Evolutionary conservation across 805 yeast species (phyloP), one percentile per base, ranked within the genome.

Genomic region (Candida hungchunana): DNA sequence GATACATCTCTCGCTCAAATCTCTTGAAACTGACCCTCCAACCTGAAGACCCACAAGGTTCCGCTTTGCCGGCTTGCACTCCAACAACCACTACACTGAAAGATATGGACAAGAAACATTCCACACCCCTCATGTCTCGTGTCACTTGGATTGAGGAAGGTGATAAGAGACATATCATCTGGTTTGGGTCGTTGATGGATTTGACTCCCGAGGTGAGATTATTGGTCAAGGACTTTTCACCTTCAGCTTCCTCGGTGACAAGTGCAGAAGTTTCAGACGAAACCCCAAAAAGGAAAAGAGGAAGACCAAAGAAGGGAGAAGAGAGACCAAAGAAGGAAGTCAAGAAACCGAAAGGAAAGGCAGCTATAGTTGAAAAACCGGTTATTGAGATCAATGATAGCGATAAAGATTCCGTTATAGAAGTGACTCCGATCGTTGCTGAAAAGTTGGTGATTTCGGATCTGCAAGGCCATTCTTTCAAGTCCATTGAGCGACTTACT

Each of bases 1-100:
- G 94, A 26, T 78, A 82, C 47, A 67, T 78, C 42, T 66, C 79
- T 0, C 67, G 68, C 30, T 52, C 59, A 4, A 60, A 66, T 29
- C 70, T 66, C 37, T 39, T 60, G 13, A 51, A 47, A 15, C 53
- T 63, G 12, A 54, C 63, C 0, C 59, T 59, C 16, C 44, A 48
- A 12, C 44, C 51, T 3, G 32, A 38, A 2, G 54, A 51, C 16
- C 43, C 46, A 5, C 21, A 38, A 4, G 60, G 68, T 47, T 62
- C 63, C 3, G 24, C 42, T 4, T 53, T 59, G 19, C 51, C 54
- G 10, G 37, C 33, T 7, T 35, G 22, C 14, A 39, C 46, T 13
- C 26, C 44, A 3, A 46, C 53, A 18, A 34, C 29, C 7, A 18
- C 34, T 6, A 35, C 49, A 7, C 21, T 62, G 3, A 31, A 23